A percentile compares a stretch with the other conserved stretches of the same genome.
Evolutionary conservation across 805 yeast species (phyloP).

Genomic region (Candida hungchunana): DNA sequence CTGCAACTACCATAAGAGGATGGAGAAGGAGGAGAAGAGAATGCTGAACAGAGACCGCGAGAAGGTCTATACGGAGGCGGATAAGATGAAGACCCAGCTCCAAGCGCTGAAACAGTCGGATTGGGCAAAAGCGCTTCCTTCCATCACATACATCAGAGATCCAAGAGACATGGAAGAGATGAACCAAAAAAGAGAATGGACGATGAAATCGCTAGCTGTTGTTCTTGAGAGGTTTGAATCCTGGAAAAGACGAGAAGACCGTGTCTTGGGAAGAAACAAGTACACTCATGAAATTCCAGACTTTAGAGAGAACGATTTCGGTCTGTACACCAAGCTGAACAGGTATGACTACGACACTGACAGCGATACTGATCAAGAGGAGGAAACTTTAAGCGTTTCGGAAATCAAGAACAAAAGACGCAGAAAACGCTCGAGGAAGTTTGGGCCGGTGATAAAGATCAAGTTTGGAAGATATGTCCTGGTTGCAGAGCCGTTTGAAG

Average conservation of each 20-base stretch:
- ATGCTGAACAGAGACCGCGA: conserved; percentile 51
- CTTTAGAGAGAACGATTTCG: conserved; percentile 11
- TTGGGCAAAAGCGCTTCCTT: conserved; percentile 43
- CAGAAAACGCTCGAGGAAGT: conserved; percentile 9
- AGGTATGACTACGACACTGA: conserved; percentile 22
- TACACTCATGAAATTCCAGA: not conserved
- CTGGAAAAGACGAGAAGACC: conserved; percentile 23
- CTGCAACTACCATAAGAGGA: conserved; percentile 46
- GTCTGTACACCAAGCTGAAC: conserved; percentile 18
- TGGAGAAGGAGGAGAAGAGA: conserved; percentile 62
- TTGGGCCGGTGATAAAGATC: conserved; percentile 25
- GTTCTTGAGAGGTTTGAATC: conserved; percentile 20
- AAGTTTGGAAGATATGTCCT: conserved; percentile 19
- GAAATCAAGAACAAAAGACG: conserved; percentile 18
- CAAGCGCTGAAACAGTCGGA: conserved; percentile 40
- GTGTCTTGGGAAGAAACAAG: conserved; percentile 13
- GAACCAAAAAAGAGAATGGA: conserved; percentile 44
- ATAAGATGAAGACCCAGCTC: conserved; percentile 37
- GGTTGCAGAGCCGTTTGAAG: conserved; percentile 26
- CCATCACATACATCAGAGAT: conserved; percentile 48
- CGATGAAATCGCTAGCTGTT: conserved; percentile 41
- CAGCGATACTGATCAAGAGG: conserved; percentile 29
- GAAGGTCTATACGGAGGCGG: conserved; percentile 50
- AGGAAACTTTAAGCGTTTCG: conserved; percentile 14
- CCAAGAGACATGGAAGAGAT: conserved; percentile 44